A percentile compares a stretch with the other conserved stretches of the same genome.
Evolutionary conservation across 164 flowering plant species (phyloP).

Genomic region (Tinospora cordifolia): DNA sequence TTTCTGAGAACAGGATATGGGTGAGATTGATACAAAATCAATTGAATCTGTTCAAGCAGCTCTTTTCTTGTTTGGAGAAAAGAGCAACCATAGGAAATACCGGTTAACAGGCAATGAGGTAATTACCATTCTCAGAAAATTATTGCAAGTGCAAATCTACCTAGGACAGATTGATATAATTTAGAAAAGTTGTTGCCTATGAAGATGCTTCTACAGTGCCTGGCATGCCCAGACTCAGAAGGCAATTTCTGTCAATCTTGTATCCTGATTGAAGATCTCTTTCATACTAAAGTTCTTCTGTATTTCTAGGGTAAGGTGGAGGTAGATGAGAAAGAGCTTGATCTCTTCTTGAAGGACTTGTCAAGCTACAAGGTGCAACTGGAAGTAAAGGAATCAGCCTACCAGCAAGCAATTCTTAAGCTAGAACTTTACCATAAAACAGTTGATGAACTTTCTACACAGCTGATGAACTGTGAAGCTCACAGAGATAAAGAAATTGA

Average conservation of each 20-base stretch:
- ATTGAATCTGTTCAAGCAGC: conserved; percentile 56
- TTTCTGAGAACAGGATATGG: conserved; percentile 28
- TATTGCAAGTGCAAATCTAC: not conserved
- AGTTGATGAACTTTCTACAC: conserved; percentile 30
- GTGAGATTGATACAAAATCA: conserved; percentile 55
- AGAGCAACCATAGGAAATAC: conserved; percentile 24
- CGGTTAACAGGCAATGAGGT: conserved; percentile 27
- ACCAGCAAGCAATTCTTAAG: conserved; percentile 42
- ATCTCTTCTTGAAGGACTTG: conserved; percentile 34
- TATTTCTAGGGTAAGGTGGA: conserved; percentile 17
- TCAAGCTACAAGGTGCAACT: conserved; percentile 50
- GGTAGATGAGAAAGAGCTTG: conserved; percentile 29
- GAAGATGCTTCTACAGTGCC: not conserved
- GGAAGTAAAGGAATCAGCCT: conserved; percentile 47
- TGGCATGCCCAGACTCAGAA: not conserved
- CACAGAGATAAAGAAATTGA: conserved; percentile 29
- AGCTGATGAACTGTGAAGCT: conserved; percentile 28
- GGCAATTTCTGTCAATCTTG: not conserved
- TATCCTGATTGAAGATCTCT: not conserved
- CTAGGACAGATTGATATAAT: not conserved
- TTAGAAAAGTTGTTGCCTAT: not conserved
- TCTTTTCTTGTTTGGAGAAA: conserved; percentile 42
- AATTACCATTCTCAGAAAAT: conserved; percentile 5
- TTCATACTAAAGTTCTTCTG: not conserved
- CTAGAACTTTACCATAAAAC: conserved; percentile 33